These are phyloP conservation scores for Dipteronia sinensis DNA, from an alignment of 345 rosid species.

Conservation along the genomic window DNA sequence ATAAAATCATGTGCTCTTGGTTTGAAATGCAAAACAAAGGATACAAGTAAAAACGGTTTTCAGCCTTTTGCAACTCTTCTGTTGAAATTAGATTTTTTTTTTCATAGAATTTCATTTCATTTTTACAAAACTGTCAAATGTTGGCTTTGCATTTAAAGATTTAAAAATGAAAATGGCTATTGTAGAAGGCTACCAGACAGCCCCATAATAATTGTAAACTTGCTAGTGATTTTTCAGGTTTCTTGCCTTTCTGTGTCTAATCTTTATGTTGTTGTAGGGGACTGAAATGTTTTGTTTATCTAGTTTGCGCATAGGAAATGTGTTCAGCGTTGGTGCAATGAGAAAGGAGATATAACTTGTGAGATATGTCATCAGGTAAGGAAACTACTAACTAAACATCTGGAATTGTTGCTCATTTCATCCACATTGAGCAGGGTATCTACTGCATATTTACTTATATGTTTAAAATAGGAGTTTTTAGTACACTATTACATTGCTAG, in stretches of 20 bases:
- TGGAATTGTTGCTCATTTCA: constrained; percentile 2
- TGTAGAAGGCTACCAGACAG: neutral
- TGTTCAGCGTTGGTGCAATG: constrained; percentile 96
- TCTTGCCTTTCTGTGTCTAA: neutral
- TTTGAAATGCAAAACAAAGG: neutral
- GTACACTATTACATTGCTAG: neutral
- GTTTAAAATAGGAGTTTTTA: neutral
- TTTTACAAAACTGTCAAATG: neutral
- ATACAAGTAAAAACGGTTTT: neutral
- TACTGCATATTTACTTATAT: neutral
- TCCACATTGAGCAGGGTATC: neutral
- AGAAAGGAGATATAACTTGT: constrained; percentile 89
- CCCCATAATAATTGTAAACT: neutral
- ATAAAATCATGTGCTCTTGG: neutral
- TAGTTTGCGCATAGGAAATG: constrained; percentile 99
- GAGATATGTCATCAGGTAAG: constrained; percentile 95
- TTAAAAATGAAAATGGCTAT: neutral
- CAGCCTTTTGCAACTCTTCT: neutral
- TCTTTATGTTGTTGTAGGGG: neutral
- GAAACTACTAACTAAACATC: neutral
- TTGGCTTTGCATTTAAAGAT: neutral
- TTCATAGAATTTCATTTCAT: neutral
- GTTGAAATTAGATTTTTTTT: neutral
- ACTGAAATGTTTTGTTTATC: constrained; percentile 19
- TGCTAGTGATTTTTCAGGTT: neutral